Percentiles rank a stretch among this genome's conserved stretches.
Conservation (phyloP, 1,139 yeast genomes). For the Schwanniomyces etchellsii region DNA sequence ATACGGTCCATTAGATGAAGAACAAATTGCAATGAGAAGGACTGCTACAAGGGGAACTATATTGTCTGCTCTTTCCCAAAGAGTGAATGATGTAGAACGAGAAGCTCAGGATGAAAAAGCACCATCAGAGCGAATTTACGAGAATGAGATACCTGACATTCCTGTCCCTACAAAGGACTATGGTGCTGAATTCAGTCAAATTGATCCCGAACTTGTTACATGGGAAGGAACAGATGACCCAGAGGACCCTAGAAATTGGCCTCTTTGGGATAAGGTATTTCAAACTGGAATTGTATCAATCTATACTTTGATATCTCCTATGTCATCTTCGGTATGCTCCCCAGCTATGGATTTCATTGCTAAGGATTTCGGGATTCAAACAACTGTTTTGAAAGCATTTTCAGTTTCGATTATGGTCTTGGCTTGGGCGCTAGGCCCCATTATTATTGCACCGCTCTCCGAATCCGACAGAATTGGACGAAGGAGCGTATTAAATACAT, state of each 20-base stretch:
- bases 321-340: constrained; percentile 54
- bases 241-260: constrained; percentile 58
- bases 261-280: constrained; percentile 27
- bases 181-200: constrained; percentile 43
- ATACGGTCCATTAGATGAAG: constrained; percentile 21
- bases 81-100: constrained; percentile 11
- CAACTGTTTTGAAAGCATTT: constrained; percentile 35
- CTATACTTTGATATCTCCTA: constrained; percentile 52
- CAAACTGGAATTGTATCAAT: constrained; percentile 46
- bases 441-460: constrained; percentile 55
- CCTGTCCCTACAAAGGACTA: constrained; percentile 38
- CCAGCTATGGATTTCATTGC: constrained; percentile 51
- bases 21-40: constrained; percentile 23
- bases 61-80: constrained; percentile 18
- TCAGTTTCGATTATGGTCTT: constrained; percentile 54
- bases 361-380: constrained; percentile 32
- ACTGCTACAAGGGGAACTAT: constrained; percentile 32
- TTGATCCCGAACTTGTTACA: constrained; percentile 60
- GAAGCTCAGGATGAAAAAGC: constrained; percentile 7
- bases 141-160: constrained; percentile 21
- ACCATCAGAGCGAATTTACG: constrained; percentile 3
- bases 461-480: constrained; percentile 51
- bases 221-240: constrained; percentile 65
- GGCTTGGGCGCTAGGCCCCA: constrained; percentile 61
- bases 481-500: constrained; percentile 40